These are phyloP conservation scores for Candida sojae DNA, from an alignment of 1,139 yeast species.

Conservation along the genomic window DNA sequence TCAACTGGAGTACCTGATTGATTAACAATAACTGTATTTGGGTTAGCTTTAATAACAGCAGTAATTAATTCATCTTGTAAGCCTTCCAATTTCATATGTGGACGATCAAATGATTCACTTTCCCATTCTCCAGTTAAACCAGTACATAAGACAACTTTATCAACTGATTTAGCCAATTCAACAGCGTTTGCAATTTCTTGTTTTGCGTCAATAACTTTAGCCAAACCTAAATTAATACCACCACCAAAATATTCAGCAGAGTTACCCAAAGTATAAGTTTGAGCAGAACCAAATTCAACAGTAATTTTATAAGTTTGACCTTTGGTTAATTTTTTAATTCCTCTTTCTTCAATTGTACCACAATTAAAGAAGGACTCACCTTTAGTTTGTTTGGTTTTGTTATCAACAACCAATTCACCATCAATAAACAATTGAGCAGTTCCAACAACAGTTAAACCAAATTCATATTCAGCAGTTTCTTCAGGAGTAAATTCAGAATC, in stretches of 20 bases:
- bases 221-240: slow-evolving; percentile 31
- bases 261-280: slow-evolving; percentile 34
- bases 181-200: slow-evolving; percentile 26
- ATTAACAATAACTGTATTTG: slow-evolving; percentile 54
- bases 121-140: slow-evolving; percentile 41
- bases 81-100: slow-evolving; percentile 44
- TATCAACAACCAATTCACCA: slow-evolving; percentile 55
- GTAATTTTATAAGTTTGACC: slow-evolving; percentile 45
- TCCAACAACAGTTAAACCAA: slow-evolving; percentile 54
- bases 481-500: slow-evolving; percentile 47
- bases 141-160: slow-evolving; percentile 43
- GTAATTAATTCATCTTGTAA: slow-evolving; percentile 48
- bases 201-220: slow-evolving; percentile 20
- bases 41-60: slow-evolving; percentile 48
- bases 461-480: slow-evolving; percentile 47
- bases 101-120: slow-evolving; percentile 35
- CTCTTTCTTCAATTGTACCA: slow-evolving; percentile 52
- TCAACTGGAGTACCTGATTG: slow-evolving; percentile 69
- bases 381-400: slow-evolving; percentile 49
- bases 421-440: slow-evolving; percentile 54
- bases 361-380: slow-evolving; percentile 48
- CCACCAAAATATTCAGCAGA: slow-evolving; percentile 26
- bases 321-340: slow-evolving; percentile 34
- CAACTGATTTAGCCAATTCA: slow-evolving; percentile 28
- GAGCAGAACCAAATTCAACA: slow-evolving; percentile 55